Conservation (phyloP, 495 filamentous ascomycete genomes). For the Amphirosellinia nigrospora region DNA sequence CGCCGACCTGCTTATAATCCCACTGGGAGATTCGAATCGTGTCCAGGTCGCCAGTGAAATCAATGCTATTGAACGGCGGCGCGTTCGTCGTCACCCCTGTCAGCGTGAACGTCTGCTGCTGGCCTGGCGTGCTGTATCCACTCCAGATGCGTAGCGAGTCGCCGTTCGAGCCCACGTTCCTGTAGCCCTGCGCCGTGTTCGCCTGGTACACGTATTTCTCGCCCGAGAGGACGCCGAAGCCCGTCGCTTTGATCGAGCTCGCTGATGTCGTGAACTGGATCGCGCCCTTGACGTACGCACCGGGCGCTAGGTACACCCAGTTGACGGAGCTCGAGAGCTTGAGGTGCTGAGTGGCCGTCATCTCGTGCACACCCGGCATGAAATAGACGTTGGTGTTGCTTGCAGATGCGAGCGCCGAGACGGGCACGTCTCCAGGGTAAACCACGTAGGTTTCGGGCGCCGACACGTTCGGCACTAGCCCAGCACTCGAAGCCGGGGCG, state of each 20-base stretch:
- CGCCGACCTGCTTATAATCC: conserved; percentile 1
- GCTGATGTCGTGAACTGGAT: background rate
- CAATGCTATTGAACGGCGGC: background rate
- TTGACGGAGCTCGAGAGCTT: background rate
- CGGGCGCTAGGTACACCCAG: background rate
- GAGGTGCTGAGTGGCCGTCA: background rate
- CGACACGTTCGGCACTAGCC: background rate
- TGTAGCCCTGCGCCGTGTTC: background rate
- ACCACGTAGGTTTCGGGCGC: background rate
- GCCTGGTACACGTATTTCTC: conserved; percentile 4
- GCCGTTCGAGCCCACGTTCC: background rate
- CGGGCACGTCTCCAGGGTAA: conserved; percentile 9
- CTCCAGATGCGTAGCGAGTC: conserved; percentile 1
- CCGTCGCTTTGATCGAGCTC: background rate
- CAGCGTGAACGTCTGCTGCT: background rate
- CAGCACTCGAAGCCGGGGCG: background rate
- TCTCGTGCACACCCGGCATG: background rate
- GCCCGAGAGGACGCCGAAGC: conserved; percentile 1
- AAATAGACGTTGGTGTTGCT: background rate
- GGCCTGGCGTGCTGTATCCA: background rate
- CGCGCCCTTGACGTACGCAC: background rate
- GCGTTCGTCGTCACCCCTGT: background rate
- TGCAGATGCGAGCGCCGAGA: background rate
- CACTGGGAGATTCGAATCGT: background rate
- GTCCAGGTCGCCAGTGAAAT: background rate